Conservation (phyloP, 2,329 filamentous ascomycete genomes). For the Stagonosporopsis cucurbitacearum region DNA sequence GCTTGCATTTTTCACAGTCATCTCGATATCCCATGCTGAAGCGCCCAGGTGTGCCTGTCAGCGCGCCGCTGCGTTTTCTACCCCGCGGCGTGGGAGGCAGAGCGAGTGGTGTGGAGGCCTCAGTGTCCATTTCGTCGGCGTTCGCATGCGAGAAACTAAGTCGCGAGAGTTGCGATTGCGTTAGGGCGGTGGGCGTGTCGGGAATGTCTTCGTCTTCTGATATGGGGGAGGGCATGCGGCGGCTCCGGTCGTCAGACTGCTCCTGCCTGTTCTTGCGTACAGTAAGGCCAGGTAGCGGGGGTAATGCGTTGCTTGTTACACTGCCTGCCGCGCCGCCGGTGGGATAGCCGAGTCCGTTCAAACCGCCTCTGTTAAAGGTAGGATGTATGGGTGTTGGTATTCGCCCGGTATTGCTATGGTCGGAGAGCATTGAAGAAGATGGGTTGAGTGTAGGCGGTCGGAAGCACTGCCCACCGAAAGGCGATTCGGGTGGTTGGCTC, state of each 20-base stretch:
- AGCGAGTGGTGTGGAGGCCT: slow-evolving; percentile 19
- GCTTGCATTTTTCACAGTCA: slow-evolving; percentile 58
- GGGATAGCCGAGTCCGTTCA: slow-evolving; percentile 39
- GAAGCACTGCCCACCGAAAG: slow-evolving; percentile 38
- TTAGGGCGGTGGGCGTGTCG: slow-evolving; percentile 46
- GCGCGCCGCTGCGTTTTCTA: slow-evolving; percentile 48
- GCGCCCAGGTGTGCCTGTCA: slow-evolving; percentile 43
- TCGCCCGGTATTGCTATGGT: slow-evolving; percentile 32
- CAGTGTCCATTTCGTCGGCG: slow-evolving; percentile 44
- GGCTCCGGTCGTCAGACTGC: slow-evolving; percentile 31
- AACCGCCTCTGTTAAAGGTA: slow-evolving; percentile 41
- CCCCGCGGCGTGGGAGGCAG: slow-evolving; percentile 37
- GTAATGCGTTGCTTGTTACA: slow-evolving; percentile 22
- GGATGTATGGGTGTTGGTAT: slow-evolving; percentile 51
- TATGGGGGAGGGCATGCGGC: slow-evolving; percentile 51
- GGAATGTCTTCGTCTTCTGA: slow-evolving; percentile 49
- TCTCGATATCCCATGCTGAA: slow-evolving; percentile 58
- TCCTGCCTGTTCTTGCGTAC: slow-evolving; percentile 32
- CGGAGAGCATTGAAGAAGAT: slow-evolving; percentile 33
- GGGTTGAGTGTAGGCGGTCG: slow-evolving; percentile 45
- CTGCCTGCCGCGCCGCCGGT: slow-evolving; percentile 39
- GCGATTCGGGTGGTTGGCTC: slow-evolving; percentile 47
- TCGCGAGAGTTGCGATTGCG: slow-evolving; percentile 48
- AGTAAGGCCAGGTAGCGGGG: slow-evolving; percentile 26
- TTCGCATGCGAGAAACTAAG: slow-evolving; percentile 43